Evolutionary conservation across 805 yeast genomes (phyloP).

Genomic region (Nakazawaea peltata): DNA sequence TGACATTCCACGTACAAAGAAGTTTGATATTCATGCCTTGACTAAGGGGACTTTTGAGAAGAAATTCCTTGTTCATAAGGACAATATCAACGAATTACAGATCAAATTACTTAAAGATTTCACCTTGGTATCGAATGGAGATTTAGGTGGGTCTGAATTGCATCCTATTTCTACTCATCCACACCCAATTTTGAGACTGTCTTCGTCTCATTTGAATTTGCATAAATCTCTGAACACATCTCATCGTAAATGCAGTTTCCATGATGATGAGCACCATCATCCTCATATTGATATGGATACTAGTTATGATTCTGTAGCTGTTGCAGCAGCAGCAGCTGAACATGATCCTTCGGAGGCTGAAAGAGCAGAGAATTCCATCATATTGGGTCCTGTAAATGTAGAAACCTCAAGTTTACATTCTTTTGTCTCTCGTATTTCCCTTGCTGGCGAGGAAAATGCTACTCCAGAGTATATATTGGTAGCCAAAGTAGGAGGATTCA

Average conservation of each 20-base stretch:
- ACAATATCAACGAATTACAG: slow-evolving; percentile 47
- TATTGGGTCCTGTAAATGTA: not conserved
- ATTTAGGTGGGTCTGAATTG: slow-evolving; percentile 10
- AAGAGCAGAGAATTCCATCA: not conserved
- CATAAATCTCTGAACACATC: not conserved
- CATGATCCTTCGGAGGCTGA: not conserved
- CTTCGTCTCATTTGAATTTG: slow-evolving; percentile 4
- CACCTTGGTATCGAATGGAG: slow-evolving; percentile 25
- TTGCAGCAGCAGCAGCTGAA: not conserved
- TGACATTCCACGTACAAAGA: slow-evolving; percentile 11
- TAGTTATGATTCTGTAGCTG: not conserved
- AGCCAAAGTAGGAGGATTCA: slow-evolving; percentile 9
- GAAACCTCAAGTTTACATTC: not conserved
- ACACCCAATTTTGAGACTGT: slow-evolving; percentile 2
- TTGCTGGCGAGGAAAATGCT: not conserved
- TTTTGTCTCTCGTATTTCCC: not conserved
- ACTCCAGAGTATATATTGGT: slow-evolving; percentile 1
- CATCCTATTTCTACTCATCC: no score
- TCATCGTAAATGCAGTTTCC: not conserved
- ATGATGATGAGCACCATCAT: no score
- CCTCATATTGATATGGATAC: no score
- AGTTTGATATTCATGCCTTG: slow-evolving; percentile 27
- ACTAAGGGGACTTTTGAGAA: slow-evolving; percentile 28
- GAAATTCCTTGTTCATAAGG: slow-evolving; percentile 50
- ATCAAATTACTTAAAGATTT: slow-evolving; percentile 37